Base-by-base conservation (phyloP, 1,139 yeast species). In the Candida frijolesensis region DNA sequence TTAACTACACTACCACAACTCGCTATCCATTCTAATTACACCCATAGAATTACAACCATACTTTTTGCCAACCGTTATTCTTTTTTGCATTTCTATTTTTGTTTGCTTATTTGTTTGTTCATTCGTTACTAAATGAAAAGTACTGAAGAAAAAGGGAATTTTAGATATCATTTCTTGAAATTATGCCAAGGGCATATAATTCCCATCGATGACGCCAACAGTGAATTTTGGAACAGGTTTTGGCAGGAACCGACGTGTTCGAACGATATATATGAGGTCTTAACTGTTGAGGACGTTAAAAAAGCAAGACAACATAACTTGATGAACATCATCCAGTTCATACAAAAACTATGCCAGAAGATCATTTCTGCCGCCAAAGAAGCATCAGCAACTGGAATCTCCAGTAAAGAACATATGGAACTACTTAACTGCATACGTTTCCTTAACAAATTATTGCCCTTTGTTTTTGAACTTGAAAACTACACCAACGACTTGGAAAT, bases 371-470 rank as follows among this genome's bases (percentile, higher is more conserved):
- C 57, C n/a, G 46, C 52, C 18, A 38, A 47, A 9, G 35, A 42
- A 44, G 19, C 47, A 49, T 3, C 45, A 11, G 19, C 40, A 35
- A 14, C 39, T 52, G 25, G 49, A 34, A 42, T 34, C 30, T 35
- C 38, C 15, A n/a, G 18, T 15, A 51, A 57, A 44, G 54, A 63
- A 52, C 38, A 45, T 16, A 30, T 39, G 2, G 54, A 53, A 33
- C 53, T 81, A 14, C 67, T 88, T 42, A 87, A 85, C 55, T 84
- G 91, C 58, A 62, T 86, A 12, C 76, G 97, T 34, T 66, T 87
- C 8, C 66, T 92, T 44, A 83, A 91, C 1, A 79, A 84, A 50
- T 51, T 89, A 2, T 56, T 89, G 15, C 97, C 97, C 0, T 79
- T 83, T 51, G 61, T 87, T 11, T 88, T 80, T 60, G 97, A 85